Conservation (phyloP, 345 rosid genomes). For the Gossypium stocksii region DNA sequence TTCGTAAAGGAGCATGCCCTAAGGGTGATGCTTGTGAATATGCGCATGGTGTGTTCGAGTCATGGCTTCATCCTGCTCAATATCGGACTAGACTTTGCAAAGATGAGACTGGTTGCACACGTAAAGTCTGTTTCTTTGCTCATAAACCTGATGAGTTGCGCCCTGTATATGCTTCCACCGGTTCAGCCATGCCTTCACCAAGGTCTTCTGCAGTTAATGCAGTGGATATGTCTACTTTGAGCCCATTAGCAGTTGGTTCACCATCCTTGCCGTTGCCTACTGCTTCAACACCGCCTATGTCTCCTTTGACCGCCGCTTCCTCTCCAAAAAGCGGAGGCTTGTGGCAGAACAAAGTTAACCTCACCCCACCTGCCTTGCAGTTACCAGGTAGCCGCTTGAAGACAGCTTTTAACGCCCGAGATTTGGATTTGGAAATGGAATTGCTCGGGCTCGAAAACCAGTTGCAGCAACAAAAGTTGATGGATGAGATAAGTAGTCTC, state of each 20-base stretch:
- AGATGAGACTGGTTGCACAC: conserved; percentile 79
- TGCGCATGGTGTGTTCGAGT: conserved; percentile 97
- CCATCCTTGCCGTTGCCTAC: conserved; percentile 49
- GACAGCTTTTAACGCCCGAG: conserved; percentile 70
- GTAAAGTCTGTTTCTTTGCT: conserved; percentile 98
- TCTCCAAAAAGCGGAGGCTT: conserved; percentile 62
- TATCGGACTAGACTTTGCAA: conserved; percentile 93
- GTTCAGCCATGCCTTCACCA: conserved; percentile 96
- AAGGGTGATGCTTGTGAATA: conserved; percentile 91
- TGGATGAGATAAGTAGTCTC: conserved; percentile 65
- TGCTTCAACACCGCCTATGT: conserved; percentile 66
- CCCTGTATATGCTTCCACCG: conserved; percentile 87
- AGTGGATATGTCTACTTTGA: conserved; percentile 56
- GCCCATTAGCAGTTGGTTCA: conserved; percentile 54
- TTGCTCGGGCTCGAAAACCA: conserved; percentile 49
- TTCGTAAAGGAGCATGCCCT: conserved; percentile 87
- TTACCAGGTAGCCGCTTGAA: conserved; percentile 79
- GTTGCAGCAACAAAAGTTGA: conserved; percentile 37
- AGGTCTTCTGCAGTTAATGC: conserved; percentile 48
- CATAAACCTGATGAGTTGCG: conserved; percentile 82
- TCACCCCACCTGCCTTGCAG: conserved; percentile 75
- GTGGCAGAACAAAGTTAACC: conserved; percentile 80
- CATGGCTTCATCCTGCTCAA: conserved; percentile 98
- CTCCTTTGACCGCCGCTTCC: conserved; percentile 65
- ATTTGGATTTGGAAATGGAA: conserved; percentile 70